Conservation (phyloP, 1,139 yeast species). For the Magnusiomyces ingens region DNA sequence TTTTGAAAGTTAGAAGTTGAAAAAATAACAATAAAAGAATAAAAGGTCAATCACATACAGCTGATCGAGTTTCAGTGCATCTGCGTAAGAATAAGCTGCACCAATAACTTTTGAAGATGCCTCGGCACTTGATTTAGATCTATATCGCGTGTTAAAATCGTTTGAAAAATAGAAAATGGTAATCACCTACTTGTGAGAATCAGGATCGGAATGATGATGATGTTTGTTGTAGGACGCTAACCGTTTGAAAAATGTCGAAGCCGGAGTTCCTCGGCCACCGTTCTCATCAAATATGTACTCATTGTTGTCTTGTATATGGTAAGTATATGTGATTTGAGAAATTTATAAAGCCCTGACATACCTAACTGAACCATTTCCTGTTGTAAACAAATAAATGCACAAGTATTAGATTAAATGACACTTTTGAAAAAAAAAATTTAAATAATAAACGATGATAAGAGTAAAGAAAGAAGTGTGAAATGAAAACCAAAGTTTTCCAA, state of each 20-base stretch:
- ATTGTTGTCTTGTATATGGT: constrained; percentile 34
- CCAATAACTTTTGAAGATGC: constrained; percentile 37
- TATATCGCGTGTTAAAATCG: neutral
- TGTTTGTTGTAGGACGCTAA: constrained; percentile 32
- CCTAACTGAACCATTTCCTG: constrained; percentile 57
- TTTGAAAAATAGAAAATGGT: neutral
- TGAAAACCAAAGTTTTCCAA: neutral
- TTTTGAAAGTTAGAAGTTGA: neutral
- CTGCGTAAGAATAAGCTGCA: constrained; percentile 39
- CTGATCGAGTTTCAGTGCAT: constrained; percentile 23
- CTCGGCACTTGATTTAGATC: constrained; percentile 17
- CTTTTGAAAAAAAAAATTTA: neutral
- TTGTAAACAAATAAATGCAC: neutral
- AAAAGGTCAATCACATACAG: constrained; percentile 5
- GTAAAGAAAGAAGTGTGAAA: neutral
- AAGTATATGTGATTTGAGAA: neutral
- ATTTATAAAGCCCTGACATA: constrained; percentile 22
- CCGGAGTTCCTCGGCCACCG: constrained; percentile 61
- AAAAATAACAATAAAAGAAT: neutral
- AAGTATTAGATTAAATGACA: too few relatives aligned
- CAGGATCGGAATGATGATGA: constrained; percentile 8
- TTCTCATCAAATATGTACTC: constrained; percentile 63
- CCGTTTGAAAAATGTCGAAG: constrained; percentile 52
- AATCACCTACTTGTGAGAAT: constrained; percentile 8
- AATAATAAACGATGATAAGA: neutral